A percentile compares a stretch with the other conserved stretches of the same genome.
phyloP scores from a whole-genome alignment of 495 filamentous ascomycete species.

The Cercophora scortea region DNA sequence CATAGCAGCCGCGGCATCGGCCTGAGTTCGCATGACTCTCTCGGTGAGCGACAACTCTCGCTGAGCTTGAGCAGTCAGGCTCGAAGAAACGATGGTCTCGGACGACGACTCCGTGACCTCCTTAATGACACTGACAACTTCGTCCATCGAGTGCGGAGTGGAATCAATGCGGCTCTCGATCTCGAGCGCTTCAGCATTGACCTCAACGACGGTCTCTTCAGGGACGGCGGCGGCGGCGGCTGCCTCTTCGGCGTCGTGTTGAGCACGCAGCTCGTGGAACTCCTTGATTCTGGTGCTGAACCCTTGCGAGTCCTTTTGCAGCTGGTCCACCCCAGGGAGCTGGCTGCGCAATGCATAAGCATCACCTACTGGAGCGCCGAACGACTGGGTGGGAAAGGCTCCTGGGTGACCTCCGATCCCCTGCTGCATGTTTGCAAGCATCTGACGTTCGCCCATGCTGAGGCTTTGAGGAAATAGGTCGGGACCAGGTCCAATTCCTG shows the following conservation, averaged over 20 bases:
- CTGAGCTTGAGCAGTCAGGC: not conserved
- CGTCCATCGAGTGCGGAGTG: not conserved
- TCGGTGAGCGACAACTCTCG: conserved; percentile 66
- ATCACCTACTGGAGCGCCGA: conserved; percentile 22
- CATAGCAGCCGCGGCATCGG: conserved; percentile 31
- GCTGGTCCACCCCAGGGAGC: conserved; percentile 33
- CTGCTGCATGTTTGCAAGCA: conserved; percentile 31
- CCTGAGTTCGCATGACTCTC: conserved; percentile 74
- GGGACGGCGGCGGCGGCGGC: conserved; percentile 1
- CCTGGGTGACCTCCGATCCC: conserved; percentile 4
- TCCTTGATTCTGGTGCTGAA: conserved; percentile 46
- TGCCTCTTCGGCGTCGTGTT: conserved; percentile 43
- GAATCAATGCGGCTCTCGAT: not conserved
- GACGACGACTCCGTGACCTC: not conserved
- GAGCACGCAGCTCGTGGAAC: conserved; percentile 49
- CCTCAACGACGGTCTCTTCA: conserved; percentile 6
- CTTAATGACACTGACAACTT: not conserved
- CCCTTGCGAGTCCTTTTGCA: conserved; percentile 42
- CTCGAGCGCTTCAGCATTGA: not conserved
- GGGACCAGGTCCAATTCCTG: conserved; percentile 13
- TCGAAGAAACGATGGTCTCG: conserved; percentile 7
- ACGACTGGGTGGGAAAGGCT: conserved; percentile 22
- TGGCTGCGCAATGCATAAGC: conserved; percentile 23
- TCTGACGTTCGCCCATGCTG: conserved; percentile 30
- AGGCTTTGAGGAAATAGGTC: conserved; percentile 45